Percentiles rank a stretch among this genome's conserved stretches.
phyloP scores from a whole-genome alignment of 768 basidiomycete species.

The Agaricus bisporus region DNA sequence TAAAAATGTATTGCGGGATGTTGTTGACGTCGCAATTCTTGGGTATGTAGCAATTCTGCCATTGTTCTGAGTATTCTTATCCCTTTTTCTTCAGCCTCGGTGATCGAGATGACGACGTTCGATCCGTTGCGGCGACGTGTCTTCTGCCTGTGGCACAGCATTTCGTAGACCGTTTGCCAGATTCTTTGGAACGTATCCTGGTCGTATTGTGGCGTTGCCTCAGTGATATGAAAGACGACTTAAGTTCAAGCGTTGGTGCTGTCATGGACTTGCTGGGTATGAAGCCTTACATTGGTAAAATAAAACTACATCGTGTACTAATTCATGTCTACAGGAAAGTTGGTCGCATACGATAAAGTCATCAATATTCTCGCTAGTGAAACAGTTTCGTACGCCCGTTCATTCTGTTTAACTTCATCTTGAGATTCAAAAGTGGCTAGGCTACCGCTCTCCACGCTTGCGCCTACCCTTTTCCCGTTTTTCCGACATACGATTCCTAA shows the following conservation, averaged over 20 bases:
- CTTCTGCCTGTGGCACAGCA: slow-evolving; percentile 81
- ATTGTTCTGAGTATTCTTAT: slow-evolving; percentile 2
- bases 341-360: slow-evolving; percentile 74
- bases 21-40: slow-evolving; percentile 86
- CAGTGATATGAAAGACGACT: slow-evolving; percentile 90
- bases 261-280: slow-evolving; percentile 96
- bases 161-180: slow-evolving; percentile 70
- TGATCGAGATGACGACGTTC: slow-evolving; percentile 93
- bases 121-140: slow-evolving; percentile 90
- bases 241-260: slow-evolving; percentile 92
- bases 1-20: slow-evolving; percentile 60
- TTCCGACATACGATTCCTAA: slow-evolving; percentile 94
- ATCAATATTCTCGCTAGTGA: slow-evolving; percentile 70
- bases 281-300: slow-evolving; percentile 9
- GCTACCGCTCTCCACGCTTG: slow-evolving; percentile 74
- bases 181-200: slow-evolving; percentile 67
- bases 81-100: slow-evolving; percentile 49
- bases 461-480: slow-evolving; percentile 89
- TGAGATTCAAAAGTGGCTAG: slow-evolving; percentile 29
- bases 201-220: slow-evolving; percentile 88
- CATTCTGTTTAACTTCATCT: not conserved
- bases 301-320: not conserved
- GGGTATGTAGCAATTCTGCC: slow-evolving; percentile 52
- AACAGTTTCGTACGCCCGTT: slow-evolving; percentile 57
- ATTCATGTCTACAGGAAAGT: slow-evolving; percentile 50